A percentile compares a stretch with the other conserved stretches of the same genome.
phyloP scores from a whole-genome alignment of 2,329 filamentous ascomycete genomes.

The Cryphonectria nitschkei region DNA sequence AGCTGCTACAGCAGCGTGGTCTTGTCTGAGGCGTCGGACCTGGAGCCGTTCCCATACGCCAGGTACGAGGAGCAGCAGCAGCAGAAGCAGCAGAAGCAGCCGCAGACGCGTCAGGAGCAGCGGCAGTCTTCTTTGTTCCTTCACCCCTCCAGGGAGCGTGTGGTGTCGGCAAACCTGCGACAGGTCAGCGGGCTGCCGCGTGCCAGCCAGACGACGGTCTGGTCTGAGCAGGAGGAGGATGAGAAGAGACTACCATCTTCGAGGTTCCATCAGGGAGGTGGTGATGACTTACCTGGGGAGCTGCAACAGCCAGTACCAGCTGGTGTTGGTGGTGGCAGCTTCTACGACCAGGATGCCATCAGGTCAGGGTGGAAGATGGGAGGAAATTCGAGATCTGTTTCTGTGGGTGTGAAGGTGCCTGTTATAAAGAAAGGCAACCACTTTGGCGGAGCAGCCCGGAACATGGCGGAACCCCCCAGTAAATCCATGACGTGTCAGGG shows the following conservation, averaged over 20 bases:
- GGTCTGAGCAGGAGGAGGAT: conserved; percentile 24
- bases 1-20: conserved; percentile 37
- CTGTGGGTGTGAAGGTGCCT: conserved; percentile 24
- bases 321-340: background rate
- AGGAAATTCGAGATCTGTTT: conserved; percentile 3
- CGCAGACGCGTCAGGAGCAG: background rate
- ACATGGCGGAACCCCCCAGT: background rate
- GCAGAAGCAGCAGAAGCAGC: too few species aligned
- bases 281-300: conserved; percentile 28
- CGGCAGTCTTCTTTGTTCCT: conserved; percentile 38
- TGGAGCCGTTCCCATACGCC: conserved; percentile 54
- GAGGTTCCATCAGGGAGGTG: background rate
- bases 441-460: conserved; percentile 1
- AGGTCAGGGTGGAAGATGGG: conserved; percentile 23
- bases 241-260: conserved; percentile 16
- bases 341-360: conserved; percentile 25
- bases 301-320: background rate
- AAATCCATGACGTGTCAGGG: background rate
- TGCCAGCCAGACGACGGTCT: conserved; percentile 33
- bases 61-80: conserved; percentile 37
- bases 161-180: conserved; percentile 47
- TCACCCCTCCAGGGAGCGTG: conserved; percentile 44
- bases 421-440: conserved; percentile 14
- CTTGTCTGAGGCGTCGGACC: conserved; percentile 36
- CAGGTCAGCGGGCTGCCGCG: conserved; percentile 35